Conservation (phyloP, 352 stramenopile species). For the Pythium periplocum region DNA sequence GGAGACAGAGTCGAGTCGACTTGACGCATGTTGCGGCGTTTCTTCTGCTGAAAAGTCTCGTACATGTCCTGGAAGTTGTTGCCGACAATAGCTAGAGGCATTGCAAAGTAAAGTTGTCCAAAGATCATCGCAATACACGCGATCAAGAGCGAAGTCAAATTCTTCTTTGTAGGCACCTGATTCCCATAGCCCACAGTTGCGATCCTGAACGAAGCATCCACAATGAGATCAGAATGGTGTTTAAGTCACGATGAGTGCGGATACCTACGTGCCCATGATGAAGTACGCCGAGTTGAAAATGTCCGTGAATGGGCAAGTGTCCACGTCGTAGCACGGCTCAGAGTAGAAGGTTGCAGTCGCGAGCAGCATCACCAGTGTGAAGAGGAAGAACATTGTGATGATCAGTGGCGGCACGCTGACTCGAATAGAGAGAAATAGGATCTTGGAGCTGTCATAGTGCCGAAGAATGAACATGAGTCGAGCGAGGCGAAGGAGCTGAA, state of each 20-base stretch:
- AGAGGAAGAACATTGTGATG: constrained; percentile 73
- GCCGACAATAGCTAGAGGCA: constrained; percentile 74
- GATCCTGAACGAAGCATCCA: constrained; percentile 26
- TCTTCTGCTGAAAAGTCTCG: constrained; percentile 52
- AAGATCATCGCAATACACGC: constrained; percentile 68
- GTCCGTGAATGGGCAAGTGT: constrained; percentile 75
- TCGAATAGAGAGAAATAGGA: constrained; percentile 51
- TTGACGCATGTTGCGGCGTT: constrained; percentile 42
- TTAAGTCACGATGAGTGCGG: not conserved
- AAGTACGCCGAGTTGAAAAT: constrained; percentile 84
- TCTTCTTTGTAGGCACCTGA: constrained; percentile 56
- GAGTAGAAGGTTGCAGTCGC: constrained; percentile 71
- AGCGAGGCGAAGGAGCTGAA: constrained; percentile 46
- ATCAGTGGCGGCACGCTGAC: constrained; percentile 47
- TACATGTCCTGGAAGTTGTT: constrained; percentile 68
- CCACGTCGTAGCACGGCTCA: constrained; percentile 70
- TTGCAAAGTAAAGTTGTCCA: constrained; percentile 73
- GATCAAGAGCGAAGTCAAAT: constrained; percentile 39
- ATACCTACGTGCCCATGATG: constrained; percentile 78
- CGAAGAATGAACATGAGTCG: constrained; percentile 51
- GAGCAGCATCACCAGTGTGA: constrained; percentile 70
- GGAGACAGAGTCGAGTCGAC: constrained; percentile 44
- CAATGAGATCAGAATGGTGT: no score
- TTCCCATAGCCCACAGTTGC: constrained; percentile 73
- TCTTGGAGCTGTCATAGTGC: constrained; percentile 50